phyloP scores from a whole-genome alignment of 495 filamentous ascomycete species.

The Penicillium manginii region DNA sequence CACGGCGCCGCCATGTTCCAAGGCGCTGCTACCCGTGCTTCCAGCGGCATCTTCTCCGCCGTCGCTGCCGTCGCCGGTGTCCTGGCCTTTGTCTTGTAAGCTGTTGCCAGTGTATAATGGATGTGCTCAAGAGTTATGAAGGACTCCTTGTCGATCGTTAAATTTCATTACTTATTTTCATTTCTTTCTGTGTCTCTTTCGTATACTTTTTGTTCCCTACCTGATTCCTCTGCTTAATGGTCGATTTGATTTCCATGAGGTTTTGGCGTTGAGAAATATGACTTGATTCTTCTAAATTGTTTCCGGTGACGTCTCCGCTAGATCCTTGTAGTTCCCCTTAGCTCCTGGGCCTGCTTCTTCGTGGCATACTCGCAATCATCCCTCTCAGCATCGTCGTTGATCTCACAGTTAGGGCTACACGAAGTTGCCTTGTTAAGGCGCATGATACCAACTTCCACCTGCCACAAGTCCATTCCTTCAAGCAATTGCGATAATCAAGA shows the following conservation, averaged over 20 bases:
- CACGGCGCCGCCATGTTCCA: constrained; percentile 30
- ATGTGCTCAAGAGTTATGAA: neutral
- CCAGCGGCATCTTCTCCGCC: constrained; percentile 33
- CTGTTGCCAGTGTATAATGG: constrained; percentile 11
- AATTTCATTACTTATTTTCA: neutral
- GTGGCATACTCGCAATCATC: no score
- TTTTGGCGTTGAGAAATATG: neutral
- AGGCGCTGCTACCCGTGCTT: constrained; percentile 31
- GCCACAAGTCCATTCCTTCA: neutral
- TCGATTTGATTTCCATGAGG: constrained; percentile 9
- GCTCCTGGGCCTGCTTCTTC: no score
- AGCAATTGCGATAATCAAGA: constrained; percentile 7
- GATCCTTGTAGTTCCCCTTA: no score
- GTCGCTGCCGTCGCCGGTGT: constrained; percentile 35
- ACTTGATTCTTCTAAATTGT: constrained; percentile 1
- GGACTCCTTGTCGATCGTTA: neutral
- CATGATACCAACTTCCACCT: neutral
- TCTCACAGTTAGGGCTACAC: neutral
- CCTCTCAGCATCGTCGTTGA: no score
- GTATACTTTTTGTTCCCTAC: constrained; percentile 17
- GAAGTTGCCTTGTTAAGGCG: constrained; percentile 5
- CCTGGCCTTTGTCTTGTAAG: constrained; percentile 39
- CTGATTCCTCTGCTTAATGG: constrained; percentile 21
- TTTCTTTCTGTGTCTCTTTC: constrained; percentile 8
- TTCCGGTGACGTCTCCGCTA: no score